Conservation (phyloP, 495 filamentous ascomycete species). For the Tuber calosporum region DNA sequence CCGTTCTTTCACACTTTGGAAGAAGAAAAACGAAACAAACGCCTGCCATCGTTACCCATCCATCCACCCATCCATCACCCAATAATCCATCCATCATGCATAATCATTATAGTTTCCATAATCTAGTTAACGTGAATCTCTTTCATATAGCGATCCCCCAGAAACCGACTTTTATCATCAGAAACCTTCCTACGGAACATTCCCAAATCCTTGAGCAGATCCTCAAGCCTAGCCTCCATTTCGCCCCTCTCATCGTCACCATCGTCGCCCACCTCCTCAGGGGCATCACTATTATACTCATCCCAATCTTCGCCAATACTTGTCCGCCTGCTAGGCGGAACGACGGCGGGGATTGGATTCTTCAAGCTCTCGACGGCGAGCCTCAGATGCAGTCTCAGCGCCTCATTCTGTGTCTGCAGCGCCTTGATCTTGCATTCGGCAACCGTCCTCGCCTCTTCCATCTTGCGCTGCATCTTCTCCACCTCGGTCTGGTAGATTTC, state of each 20-base stretch:
- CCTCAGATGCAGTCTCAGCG: conserved; percentile 73
- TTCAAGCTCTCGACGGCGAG: conserved; percentile 77
- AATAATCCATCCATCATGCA: background rate
- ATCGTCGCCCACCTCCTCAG: conserved; percentile 44
- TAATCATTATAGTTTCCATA: conserved; percentile 2
- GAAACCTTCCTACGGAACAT: conserved; percentile 76
- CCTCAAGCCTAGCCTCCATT: conserved; percentile 62
- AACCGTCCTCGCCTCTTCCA: conserved; percentile 85
- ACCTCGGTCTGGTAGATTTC: conserved; percentile 91
- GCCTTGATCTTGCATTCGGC: conserved; percentile 84
- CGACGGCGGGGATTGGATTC: conserved; percentile 68
- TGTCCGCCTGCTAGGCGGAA: conserved; percentile 32
- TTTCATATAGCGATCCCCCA: conserved; percentile 40
- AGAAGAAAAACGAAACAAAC: background rate
- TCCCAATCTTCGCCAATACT: conserved; percentile 37
- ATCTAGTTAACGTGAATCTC: conserved; percentile 27
- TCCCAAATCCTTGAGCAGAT: conserved; percentile 66
- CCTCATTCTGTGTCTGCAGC: conserved; percentile 81
- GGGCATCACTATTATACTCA: conserved; percentile 38
- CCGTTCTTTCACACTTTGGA: background rate
- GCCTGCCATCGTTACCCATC: background rate
- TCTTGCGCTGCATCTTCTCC: conserved; percentile 75
- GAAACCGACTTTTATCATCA: conserved; percentile 60
- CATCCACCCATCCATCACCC: background rate
- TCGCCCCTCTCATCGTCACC: conserved; percentile 51